A percentile compares a stretch with the other conserved stretches of the same genome.
phyloP scores from a whole-genome alignment of 140 eudicot species.

The Bidens hawaiensis region DNA sequence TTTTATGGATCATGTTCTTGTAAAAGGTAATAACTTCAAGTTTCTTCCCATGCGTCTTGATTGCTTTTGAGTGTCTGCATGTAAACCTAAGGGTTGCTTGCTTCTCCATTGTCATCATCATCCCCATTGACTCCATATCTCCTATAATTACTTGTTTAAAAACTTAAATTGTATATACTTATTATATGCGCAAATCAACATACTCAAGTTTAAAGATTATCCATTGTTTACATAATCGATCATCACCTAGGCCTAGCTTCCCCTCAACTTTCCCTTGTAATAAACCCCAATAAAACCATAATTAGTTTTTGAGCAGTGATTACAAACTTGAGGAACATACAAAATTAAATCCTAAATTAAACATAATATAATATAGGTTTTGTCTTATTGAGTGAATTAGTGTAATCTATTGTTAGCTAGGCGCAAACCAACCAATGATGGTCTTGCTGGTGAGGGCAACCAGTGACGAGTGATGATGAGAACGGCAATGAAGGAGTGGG shows the following conservation, averaged over 20 bases:
- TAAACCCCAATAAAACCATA: too few relatives aligned
- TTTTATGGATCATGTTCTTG: constrained; percentile 16
- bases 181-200: not conserved
- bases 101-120: constrained; percentile 34
- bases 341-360: not conserved
- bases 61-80: constrained; percentile 13
- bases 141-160: constrained; percentile 19
- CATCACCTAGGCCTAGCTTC: not conserved
- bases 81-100: constrained; percentile 25
- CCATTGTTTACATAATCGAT: too few relatives aligned
- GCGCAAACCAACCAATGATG: too few relatives aligned
- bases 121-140: constrained; percentile 36
- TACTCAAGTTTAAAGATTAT: not conserved
- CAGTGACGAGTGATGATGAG: too few relatives aligned
- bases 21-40: constrained; percentile 8
- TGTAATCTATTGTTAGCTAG: too few relatives aligned
- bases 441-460: too few relatives aligned
- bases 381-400: too few relatives aligned
- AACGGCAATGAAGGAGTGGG: too few relatives aligned
- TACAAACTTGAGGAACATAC: not conserved
- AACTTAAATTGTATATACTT: not conserved
- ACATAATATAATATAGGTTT: too few relatives aligned
- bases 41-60: constrained; percentile 1
- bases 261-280: not conserved
- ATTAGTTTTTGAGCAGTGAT: too few relatives aligned